Conservation (phyloP, 306 rosid genomes). For the Betula pendula region DNA sequence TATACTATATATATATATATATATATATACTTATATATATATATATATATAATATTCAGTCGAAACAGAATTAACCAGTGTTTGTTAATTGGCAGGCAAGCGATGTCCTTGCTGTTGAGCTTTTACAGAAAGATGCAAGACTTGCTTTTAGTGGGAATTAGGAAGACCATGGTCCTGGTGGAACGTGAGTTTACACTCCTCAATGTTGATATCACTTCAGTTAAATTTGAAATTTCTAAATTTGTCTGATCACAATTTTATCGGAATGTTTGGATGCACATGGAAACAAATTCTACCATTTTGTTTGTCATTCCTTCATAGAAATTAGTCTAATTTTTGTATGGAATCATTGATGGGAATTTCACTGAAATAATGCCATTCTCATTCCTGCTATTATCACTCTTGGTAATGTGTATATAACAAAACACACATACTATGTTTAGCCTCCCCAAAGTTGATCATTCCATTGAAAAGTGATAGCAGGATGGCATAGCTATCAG, state of each 20-base stretch:
- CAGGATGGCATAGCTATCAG: not conserved
- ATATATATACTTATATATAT: not conserved
- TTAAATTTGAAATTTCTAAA: slow-evolving; percentile 20
- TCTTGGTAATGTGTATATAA: not conserved
- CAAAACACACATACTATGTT: not conserved
- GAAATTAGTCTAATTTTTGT: slow-evolving; percentile 13
- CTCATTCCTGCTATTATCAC: not conserved
- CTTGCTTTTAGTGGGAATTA: slow-evolving; percentile 70
- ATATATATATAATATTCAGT: not conserved
- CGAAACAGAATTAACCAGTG: not conserved
- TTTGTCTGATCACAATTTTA: not conserved
- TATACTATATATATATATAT: too few species aligned
- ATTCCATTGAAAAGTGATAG: not conserved
- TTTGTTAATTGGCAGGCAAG: slow-evolving; percentile 67
- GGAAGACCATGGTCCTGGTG: slow-evolving; percentile 92
- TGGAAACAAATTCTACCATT: slow-evolving; percentile 6
- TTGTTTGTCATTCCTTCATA: not conserved
- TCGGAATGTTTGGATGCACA: not conserved
- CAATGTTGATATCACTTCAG: not conserved
- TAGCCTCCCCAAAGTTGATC: not conserved
- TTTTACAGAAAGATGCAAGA: slow-evolving; percentile 90
- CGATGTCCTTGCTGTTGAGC: slow-evolving; percentile 96
- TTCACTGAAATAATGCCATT: not conserved
- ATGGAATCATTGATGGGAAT: not conserved
- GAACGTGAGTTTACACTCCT: slow-evolving; percentile 63